Conservation (phyloP, 805 yeast species). For the Wickerhamiella dianesei region DNA sequence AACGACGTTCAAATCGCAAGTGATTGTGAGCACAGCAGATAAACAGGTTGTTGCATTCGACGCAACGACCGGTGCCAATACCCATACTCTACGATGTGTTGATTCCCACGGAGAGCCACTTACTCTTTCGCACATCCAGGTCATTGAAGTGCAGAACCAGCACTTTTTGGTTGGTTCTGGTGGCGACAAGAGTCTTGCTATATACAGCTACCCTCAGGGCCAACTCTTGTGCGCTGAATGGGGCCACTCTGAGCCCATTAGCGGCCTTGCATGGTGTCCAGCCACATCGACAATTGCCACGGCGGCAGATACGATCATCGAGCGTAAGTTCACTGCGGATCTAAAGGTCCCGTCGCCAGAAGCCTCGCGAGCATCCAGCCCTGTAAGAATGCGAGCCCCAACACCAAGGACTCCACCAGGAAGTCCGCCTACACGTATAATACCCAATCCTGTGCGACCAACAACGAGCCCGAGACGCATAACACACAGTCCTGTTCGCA, state of each 20-base stretch:
- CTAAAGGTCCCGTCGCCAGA: neutral
- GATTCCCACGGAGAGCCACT: constrained; percentile 14
- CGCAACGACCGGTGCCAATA: constrained; percentile 8
- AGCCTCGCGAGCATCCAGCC: constrained; percentile 2
- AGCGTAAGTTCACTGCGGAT: constrained; percentile 2
- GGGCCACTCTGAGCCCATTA: constrained; percentile 46
- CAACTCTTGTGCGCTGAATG: constrained; percentile 38
- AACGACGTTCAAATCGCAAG: constrained; percentile 8
- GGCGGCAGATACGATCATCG: constrained; percentile 13
- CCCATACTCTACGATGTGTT: constrained; percentile 7
- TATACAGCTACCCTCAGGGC: constrained; percentile 35
- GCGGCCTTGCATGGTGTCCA: constrained; percentile 26
- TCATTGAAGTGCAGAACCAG: neutral
- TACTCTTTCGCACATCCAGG: constrained; percentile 8
- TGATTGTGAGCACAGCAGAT: constrained; percentile 15
- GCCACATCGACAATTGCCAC: constrained; percentile 7
- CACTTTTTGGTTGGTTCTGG: constrained; percentile 24
- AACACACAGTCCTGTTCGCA: neutral
- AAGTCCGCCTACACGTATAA: neutral
- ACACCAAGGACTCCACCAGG: constrained; percentile 2
- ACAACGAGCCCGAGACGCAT: neutral
- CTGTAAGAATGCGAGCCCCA: constrained; percentile 4
- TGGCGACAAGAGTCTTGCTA: constrained; percentile 45
- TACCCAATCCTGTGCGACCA: too few relatives aligned
- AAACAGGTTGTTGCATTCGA: constrained; percentile 11